A percentile compares a stretch with the other conserved stretches of the same genome.
Evolutionary conservation across 768 basidiomycete species (phyloP).

Genomic region (Candolleomyces efflorescens): DNA sequence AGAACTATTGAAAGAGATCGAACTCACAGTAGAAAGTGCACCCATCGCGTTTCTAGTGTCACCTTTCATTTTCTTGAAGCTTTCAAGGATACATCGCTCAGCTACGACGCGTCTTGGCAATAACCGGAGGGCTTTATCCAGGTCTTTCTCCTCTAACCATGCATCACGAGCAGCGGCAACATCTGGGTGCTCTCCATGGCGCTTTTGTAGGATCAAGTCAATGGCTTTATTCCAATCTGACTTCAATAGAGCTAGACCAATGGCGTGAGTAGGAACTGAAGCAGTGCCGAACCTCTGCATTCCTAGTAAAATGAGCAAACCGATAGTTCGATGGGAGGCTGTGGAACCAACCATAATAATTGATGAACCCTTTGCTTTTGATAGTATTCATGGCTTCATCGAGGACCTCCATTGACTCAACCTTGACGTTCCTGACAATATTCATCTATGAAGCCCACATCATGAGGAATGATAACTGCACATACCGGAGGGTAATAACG

Average conservation of each 20-base stretch:
- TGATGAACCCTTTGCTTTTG: constrained; percentile 88
- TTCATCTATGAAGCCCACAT: background rate
- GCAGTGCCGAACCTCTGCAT: constrained; percentile 99
- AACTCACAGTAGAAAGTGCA: constrained; percentile 73
- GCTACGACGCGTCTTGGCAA: constrained; percentile 93
- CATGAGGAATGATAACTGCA: constrained; percentile 12
- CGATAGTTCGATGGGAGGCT: background rate
- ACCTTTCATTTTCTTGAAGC: constrained; percentile 75
- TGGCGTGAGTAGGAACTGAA: constrained; percentile 90
- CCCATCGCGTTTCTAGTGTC: constrained; percentile 84
- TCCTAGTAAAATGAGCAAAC: constrained; percentile 40
- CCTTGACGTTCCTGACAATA: constrained; percentile 71
- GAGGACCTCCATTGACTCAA: constrained; percentile 66
- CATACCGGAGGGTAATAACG: constrained; percentile 85
- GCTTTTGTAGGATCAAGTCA: constrained; percentile 71
- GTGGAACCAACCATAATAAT: constrained; percentile 77
- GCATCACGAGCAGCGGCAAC: constrained; percentile 79
- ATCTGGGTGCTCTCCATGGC: constrained; percentile 92
- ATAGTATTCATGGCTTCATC: constrained; percentile 74
- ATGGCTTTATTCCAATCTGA: constrained; percentile 90
- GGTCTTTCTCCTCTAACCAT: constrained; percentile 81
- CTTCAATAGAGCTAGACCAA: constrained; percentile 85
- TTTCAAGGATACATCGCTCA: constrained; percentile 89
- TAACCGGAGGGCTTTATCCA: constrained; percentile 74
- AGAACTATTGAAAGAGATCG: background rate